A percentile compares a stretch with the other conserved stretches of the same genome.
phyloP scores from a whole-genome alignment of 169 alveolate species.

The Eimeria acervulina region DNA sequence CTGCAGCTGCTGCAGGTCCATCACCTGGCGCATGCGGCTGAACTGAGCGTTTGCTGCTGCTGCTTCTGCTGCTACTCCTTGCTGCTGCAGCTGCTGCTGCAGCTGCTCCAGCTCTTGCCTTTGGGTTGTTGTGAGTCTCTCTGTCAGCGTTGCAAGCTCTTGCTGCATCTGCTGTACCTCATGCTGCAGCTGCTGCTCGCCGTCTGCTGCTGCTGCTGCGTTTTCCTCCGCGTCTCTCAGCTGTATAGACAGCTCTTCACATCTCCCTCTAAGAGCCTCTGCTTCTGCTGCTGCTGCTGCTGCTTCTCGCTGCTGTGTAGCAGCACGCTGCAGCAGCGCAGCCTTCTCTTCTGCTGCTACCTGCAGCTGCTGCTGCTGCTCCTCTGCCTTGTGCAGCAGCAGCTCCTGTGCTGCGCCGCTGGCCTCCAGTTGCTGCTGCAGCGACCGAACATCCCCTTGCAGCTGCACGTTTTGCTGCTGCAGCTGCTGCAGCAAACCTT shows the following conservation, averaged over 20 bases:
- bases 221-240: constrained; percentile 66
- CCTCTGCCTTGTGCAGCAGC: constrained; percentile 72
- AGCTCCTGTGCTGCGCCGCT: constrained; percentile 62
- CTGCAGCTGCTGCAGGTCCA: constrained; percentile 60
- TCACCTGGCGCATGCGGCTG: constrained; percentile 44
- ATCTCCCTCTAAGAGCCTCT: background rate
- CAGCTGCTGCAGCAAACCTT: constrained; percentile 33
- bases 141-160: constrained; percentile 18
- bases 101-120: constrained; percentile 49
- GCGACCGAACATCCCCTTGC: background rate
- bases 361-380: constrained; percentile 72
- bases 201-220: constrained; percentile 69
- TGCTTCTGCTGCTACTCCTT: constrained; percentile 13
- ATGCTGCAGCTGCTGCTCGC: constrained; percentile 74
- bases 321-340: constrained; percentile 43
- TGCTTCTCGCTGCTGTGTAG: background rate
- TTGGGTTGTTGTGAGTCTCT: constrained; percentile 10
- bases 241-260: constrained; percentile 58
- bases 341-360: constrained; percentile 44
- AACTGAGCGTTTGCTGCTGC: background rate
- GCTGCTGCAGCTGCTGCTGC: constrained; percentile 77
- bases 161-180: constrained; percentile 70
- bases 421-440: constrained; percentile 68
- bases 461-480: constrained; percentile 60
- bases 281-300: constrained; percentile 50